Evolutionary conservation across 306 rosid genomes (phyloP).

Genomic region (Begonia peltatifolia): DNA sequence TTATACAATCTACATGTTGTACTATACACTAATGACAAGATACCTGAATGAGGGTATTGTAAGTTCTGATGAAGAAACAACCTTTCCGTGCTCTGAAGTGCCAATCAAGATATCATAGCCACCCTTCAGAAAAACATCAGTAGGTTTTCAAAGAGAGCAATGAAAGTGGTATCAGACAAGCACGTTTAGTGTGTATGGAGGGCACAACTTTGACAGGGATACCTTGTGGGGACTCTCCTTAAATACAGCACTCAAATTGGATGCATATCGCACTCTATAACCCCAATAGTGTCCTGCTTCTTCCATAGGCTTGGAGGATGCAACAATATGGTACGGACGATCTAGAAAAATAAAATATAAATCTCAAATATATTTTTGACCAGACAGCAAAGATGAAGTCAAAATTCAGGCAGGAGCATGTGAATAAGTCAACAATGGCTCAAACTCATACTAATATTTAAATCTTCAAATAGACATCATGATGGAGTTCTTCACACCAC

Average conservation of each 20-base stretch:
- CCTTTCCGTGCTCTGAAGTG: slow-evolving; percentile 88
- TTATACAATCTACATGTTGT: too few relatives aligned
- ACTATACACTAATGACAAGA: not conserved
- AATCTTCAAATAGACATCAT: too few relatives aligned
- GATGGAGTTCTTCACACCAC: too few relatives aligned
- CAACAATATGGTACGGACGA: slow-evolving; percentile 41
- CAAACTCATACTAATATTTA: too few relatives aligned
- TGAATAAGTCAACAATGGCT: too few relatives aligned
- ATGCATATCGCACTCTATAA: slow-evolving; percentile 86
- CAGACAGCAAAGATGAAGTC: too few relatives aligned
- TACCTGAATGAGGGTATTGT: slow-evolving; percentile 73
- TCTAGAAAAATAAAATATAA: slow-evolving; percentile 29
- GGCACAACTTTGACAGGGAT: not conserved
- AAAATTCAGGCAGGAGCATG: too few relatives aligned
- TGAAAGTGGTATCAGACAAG: too few relatives aligned
- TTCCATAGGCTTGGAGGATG: slow-evolving; percentile 70
- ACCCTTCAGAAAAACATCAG: slow-evolving; percentile 38
- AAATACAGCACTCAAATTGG: slow-evolving; percentile 49
- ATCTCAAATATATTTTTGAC: slow-evolving; percentile 1
- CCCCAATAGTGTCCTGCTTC: slow-evolving; percentile 85
- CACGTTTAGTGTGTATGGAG: too few relatives aligned
- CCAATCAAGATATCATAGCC: slow-evolving; percentile 87
- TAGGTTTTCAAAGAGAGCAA: slow-evolving; percentile 2
- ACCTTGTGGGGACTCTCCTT: slow-evolving; percentile 61
- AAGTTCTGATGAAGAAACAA: slow-evolving; percentile 58